Evolutionary conservation across 805 yeast species (phyloP), one percentile per base, ranked within the genome.

Genomic region (Suhomyces sp.): DNA sequence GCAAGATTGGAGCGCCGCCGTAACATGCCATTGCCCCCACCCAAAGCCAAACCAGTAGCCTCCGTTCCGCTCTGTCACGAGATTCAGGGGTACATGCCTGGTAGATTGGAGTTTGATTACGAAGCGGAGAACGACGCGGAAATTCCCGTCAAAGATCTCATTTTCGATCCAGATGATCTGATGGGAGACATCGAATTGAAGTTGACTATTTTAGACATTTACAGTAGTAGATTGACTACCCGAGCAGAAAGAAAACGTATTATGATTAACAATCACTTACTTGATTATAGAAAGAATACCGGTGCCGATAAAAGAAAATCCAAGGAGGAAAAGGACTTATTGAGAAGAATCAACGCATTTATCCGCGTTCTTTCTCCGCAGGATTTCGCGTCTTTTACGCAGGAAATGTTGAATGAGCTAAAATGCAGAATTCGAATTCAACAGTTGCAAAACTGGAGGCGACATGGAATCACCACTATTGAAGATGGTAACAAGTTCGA

Each of bases 61-160:
- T 90, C 97, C 6, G 93, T 88, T 6, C 99, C 99, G 0, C 79
- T 94, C 52, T 92, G 98, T 72, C 97, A 96, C 64, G 98, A 96
- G 62, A 83, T 94, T 55, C 98, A 94, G 67, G 97, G 97, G 2
- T 94, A 85, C 66, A 94, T 94, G 99, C 99, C 99, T 39, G 99
- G 98, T 43, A 83, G 99, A 63, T 75, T 94, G 55, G 99, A 94
- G 68, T 94, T 94, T 67, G 99, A 94, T 62, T 89, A 86, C 53
- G 99, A 94, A 67, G 91, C 88, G 39, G 99, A 94, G 66, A 94
- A 94, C 62, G 99, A 94, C 51, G 98, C 99, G 0, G 99, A 94
- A 69, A 78, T 86, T 51, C 85, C 94, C 0, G 89, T 94, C 17
- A 94, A 94, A 64, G 99, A 94, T 66, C 89, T 94, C 96, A 81